These are phyloP conservation scores for Vitis hybrid DNA, from an alignment of 177 flowering plant species.

Conservation along the genomic window DNA sequence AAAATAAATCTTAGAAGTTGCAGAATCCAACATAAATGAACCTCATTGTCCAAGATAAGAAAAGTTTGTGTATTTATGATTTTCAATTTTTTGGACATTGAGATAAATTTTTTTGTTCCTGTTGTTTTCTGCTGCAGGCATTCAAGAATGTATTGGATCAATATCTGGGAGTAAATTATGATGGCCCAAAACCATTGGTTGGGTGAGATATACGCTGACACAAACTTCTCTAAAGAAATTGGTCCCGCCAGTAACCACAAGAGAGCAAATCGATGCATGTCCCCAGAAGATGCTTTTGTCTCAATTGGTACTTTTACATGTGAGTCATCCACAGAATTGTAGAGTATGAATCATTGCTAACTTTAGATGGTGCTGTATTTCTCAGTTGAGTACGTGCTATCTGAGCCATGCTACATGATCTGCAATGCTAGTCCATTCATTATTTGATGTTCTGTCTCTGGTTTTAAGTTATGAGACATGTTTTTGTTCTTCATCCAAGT, in stretches of 20 bases:
- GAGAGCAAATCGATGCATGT: conserved; percentile 16
- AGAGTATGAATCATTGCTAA: conserved; percentile 17
- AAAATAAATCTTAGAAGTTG: not conserved
- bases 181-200: conserved; percentile 23
- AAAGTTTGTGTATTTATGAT: too few relatives aligned
- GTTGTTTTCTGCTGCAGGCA: conserved; percentile 48
- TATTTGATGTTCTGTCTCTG: not conserved
- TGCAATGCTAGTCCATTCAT: not conserved
- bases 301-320: conserved; percentile 21
- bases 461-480: too few relatives aligned
- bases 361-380: conserved; percentile 11
- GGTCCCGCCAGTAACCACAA: conserved; percentile 22
- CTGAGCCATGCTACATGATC: conserved; percentile 1
- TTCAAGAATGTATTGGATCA: conserved; percentile 70
- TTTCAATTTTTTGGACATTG: not conserved
- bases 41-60: not conserved
- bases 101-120: not conserved
- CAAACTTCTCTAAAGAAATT: conserved; percentile 14
- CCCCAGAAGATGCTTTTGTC: conserved; percentile 23
- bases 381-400: not conserved
- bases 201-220: conserved; percentile 20
- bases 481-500: not conserved
- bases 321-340: conserved; percentile 20
- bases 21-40: not conserved
- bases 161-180: conserved; percentile 54